Conservation (phyloP, 345 rosid species). For the Aethionema arabicum region DNA sequence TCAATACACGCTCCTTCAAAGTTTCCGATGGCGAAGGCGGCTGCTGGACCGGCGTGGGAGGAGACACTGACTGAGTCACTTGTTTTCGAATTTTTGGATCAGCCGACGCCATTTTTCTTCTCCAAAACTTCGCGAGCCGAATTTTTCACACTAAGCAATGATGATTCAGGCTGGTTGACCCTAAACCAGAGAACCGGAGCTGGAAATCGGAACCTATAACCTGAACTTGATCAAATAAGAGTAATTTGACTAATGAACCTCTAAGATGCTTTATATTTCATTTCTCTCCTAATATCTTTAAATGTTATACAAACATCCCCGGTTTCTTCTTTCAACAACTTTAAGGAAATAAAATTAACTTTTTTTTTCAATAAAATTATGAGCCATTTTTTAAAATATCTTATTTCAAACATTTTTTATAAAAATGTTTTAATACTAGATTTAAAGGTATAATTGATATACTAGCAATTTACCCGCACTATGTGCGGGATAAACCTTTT, state of each 20-base stretch:
- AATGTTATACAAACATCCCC: neutral
- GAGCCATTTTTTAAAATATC: too few relatives aligned
- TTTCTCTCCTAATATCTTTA: neutral
- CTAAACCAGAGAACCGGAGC: too few relatives aligned
- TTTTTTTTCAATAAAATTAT: too few relatives aligned
- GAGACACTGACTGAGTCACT: constrained; percentile 18
- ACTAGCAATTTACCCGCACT: too few relatives aligned
- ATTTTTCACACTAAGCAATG: constrained; percentile 3
- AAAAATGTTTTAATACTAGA: too few relatives aligned
- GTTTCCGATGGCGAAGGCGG: constrained; percentile 41
- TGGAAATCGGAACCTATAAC: too few relatives aligned
- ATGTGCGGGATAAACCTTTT: too few relatives aligned
- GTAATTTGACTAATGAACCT: neutral
- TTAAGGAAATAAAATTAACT: too few relatives aligned
- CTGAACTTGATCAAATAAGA: neutral
- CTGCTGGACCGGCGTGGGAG: constrained; percentile 35
- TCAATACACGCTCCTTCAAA: constrained; percentile 57
- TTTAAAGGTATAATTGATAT: too few relatives aligned
- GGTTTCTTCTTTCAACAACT: too few relatives aligned
- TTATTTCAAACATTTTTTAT: too few relatives aligned
- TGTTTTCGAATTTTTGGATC: constrained; percentile 27
- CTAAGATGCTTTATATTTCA: neutral
- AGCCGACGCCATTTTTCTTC: constrained; percentile 42
- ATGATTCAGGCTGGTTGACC: constrained; percentile 20
- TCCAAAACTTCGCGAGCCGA: neutral